Base-by-base conservation (phyloP, 345 rosid species). In the Turnera subulata region DNA sequence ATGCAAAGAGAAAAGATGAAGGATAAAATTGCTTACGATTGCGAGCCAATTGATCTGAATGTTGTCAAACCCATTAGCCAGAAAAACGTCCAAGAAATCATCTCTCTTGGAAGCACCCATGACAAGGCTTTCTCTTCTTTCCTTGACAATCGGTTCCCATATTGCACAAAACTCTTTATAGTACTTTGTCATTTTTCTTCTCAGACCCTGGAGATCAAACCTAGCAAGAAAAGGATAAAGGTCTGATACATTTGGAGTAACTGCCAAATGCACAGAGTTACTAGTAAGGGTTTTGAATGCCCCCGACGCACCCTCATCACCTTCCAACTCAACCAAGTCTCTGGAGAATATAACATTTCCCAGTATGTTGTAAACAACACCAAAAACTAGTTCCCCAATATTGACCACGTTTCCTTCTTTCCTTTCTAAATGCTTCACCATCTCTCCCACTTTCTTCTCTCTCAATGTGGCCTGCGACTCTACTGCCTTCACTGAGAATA, bases 131-230 rank as follows among this genome's bases (percentile, higher is more conserved):
- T 12, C 55, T 45, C 68, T 69, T 29, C 73, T 57, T 43, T 63
- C 62, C 17, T 9, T 50, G 14, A 68, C 19, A 11, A 46, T 33
- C 6, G 22, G 22, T 9, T 56, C 48, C 67, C 73, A 68, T 1
- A 43, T 26, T 8, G 17, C 25, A 0, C 39, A 12, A 17, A 56
- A n/a, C 32, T 38, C 56, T n/a, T 6, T 15, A 10, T 3, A 15
- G 14, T 49, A 42, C 11, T 40, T 48, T 11, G 46, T 17, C n/a
- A n/a, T n/a, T n/a, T n/a, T n/a, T n/a, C n/a, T n/a, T n/a, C n/a
- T n/a, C n/a, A n/a, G n/a, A n/a, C 67, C 53, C 32, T 68, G 73
- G n/a, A 68, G 40, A 56, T 62, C 67, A 1, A 68, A 56, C 1
- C 53, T 46, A 6, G 58, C 55, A 29, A 68, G 14, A 5, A 48